Base-by-base conservation (phyloP, 192 early-diverging fungal species). In the Backusella parvicylindrica region DNA sequence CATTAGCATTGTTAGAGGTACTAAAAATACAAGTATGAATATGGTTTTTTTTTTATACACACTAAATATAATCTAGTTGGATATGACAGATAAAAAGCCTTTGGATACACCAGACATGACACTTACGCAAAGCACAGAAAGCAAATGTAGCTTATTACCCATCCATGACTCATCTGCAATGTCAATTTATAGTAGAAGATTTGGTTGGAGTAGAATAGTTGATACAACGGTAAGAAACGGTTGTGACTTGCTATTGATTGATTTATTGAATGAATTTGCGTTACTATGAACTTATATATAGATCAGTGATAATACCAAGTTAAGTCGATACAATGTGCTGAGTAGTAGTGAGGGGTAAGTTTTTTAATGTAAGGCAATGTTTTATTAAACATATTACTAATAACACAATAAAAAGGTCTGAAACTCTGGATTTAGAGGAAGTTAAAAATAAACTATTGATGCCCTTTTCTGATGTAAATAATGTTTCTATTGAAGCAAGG, bases 401-500 rank as follows among this genome's bases (percentile, higher is more conserved):
- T 2, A 26, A 60, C 5, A 60, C 11, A 11, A 21, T 8, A 28
- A 60, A 28, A 60, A 60, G 53, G 23, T 28, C 53, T 26, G 23
- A n/a, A 12, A 60, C 53, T 60, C 23, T 60, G n/a, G 53, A 60
- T 30, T 31, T 47, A 13, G 21, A 70, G 16, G 68, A 38, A 30
- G 41, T 70, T 31, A 70, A 70, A 28, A 13, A 47, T 47, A 28
- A 18, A 3, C 23, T 70, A 43, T 47, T 73, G 15, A 53, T 28
- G 23, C 37, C 38, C 4, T 64, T 63, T 64, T 37, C 64, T 64
- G 18, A 65, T 31, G 6, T 23, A 23, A 30, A 35, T n/a, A 65
- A 73, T 43, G 43, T 73, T 9, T 65, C 63, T 56, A 37, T 73
- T 38, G 63, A 73, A 64, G 72, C 72, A 37, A 64, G 40, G 70